These are phyloP conservation scores for Erodium texanum DNA, from an alignment of 441 rosid species.

Conservation along the genomic window DNA sequence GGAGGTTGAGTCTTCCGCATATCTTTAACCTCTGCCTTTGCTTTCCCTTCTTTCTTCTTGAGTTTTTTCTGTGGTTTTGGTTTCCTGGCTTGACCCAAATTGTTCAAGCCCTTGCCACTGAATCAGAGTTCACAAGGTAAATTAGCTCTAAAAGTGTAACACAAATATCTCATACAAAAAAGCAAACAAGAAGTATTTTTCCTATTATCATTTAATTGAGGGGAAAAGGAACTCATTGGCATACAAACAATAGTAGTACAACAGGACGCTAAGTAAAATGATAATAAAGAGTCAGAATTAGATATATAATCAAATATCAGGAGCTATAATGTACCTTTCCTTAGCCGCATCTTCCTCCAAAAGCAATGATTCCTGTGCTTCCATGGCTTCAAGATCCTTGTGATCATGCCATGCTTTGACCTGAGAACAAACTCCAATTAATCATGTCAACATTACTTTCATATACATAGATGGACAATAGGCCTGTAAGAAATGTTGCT, in stretches of 20 bases:
- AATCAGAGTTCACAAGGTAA: constrained; percentile 6
- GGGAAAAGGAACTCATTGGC: no score
- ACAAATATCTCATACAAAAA: background rate
- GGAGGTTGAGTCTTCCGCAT: constrained; percentile 33
- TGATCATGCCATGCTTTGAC: constrained; percentile 84
- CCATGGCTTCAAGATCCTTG: constrained; percentile 89
- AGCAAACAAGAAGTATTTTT: no score
- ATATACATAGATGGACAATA: background rate
- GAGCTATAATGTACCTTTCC: constrained; percentile 44
- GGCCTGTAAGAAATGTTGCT: background rate
- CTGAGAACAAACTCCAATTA: constrained; percentile 28
- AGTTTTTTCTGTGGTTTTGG: constrained; percentile 75
- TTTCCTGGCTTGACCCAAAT: constrained; percentile 26
- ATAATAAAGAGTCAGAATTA: background rate
- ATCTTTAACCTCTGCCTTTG: constrained; percentile 37
- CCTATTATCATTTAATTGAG: no score
- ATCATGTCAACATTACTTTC: background rate
- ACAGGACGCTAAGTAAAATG: no score
- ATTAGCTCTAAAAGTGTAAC: background rate
- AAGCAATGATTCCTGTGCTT: constrained; percentile 81
- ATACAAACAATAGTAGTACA: no score
- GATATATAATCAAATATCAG: background rate
- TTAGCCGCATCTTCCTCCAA: constrained; percentile 97
- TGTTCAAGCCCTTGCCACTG: background rate
- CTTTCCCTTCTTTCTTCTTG: constrained; percentile 76